These are phyloP conservation scores for Paecilomyces niveus DNA, from an alignment of 2,329 filamentous ascomycete genomes.

Conservation along the genomic window DNA sequence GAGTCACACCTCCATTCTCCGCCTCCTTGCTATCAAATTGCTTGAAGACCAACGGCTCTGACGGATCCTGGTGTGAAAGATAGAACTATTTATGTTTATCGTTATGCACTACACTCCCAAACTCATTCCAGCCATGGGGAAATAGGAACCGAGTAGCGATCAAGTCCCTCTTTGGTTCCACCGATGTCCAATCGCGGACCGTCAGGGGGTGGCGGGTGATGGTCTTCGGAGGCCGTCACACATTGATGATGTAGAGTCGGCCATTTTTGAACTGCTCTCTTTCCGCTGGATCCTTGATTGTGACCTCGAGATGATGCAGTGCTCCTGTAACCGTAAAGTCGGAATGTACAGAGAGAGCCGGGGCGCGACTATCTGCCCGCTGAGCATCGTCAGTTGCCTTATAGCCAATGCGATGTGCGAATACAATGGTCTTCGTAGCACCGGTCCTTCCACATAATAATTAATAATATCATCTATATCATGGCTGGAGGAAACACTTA, in stretches of 20 bases:
- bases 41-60: constrained; percentile 14
- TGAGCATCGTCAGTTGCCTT: constrained; percentile 20
- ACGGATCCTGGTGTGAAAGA: constrained; percentile 9
- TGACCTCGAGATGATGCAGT: not conserved
- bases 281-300: constrained; percentile 2
- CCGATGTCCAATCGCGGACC: constrained; percentile 13
- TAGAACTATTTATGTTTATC: constrained; percentile 12
- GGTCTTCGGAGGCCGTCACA: constrained; percentile 17
- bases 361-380: constrained; percentile 10
- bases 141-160: constrained; percentile 8
- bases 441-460: constrained; percentile 46
- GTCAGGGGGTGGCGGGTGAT: constrained; percentile 15
- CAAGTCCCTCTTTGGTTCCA: constrained; percentile 5
- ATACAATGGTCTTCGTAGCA: constrained; percentile 51
- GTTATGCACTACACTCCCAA: constrained; percentile 9
- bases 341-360: constrained; percentile 14
- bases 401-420: constrained; percentile 56
- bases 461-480: not conserved
- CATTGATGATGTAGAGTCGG: constrained; percentile 13
- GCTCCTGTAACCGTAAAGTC: constrained; percentile 9
- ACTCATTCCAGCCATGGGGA: constrained; percentile 9
- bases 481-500: constrained; percentile 8
- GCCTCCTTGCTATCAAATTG: constrained; percentile 11
- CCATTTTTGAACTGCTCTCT: constrained; percentile 5
- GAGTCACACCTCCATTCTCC: constrained; percentile 6